Conservation (phyloP, 2,329 filamentous ascomycete genomes). For the Ophiostoma sp. region DNA sequence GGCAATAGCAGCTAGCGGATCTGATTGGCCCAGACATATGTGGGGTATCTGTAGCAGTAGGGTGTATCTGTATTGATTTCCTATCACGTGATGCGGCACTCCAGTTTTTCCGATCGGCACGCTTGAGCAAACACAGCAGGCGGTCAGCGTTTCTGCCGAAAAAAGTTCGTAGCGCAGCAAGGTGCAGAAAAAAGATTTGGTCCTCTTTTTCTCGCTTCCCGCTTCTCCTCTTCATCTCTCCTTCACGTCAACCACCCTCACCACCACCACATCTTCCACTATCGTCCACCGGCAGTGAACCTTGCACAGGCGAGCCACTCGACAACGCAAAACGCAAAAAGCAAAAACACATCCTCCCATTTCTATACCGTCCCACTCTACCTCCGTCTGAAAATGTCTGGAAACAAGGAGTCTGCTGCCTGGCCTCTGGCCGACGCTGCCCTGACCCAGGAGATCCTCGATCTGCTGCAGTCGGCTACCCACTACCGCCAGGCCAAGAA, state of each 20-base stretch:
- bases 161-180: not conserved
- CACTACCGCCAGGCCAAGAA: slow-evolving; percentile 77
- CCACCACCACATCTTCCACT: not conserved
- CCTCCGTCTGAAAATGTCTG: slow-evolving; percentile 22
- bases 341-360: not conserved
- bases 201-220: not conserved
- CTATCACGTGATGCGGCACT: not conserved
- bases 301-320: slow-evolving; percentile 27
- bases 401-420: slow-evolving; percentile 25
- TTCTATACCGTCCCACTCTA: not conserved
- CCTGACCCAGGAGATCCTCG: slow-evolving; percentile 62
- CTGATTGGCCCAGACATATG: not conserved
- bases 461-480: slow-evolving; percentile 68
- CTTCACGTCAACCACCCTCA: slow-evolving; percentile 2
- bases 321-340: slow-evolving; percentile 12
- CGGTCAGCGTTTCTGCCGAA: not conserved
- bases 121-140: not conserved
- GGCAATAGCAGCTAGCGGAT: not conserved
- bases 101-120: not conserved
- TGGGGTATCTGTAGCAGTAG: not conserved
- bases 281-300: slow-evolving; percentile 26
- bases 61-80: slow-evolving; percentile 1
- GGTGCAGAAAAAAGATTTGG: slow-evolving; percentile 1
- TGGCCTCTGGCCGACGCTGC: slow-evolving; percentile 30
- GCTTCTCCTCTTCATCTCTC: slow-evolving; percentile 2